Percentiles rank a stretch among this genome's conserved stretches.
Conservation (phyloP, 1,139 yeast species). For the Saccharomycopsis crataegensis region DNA sequence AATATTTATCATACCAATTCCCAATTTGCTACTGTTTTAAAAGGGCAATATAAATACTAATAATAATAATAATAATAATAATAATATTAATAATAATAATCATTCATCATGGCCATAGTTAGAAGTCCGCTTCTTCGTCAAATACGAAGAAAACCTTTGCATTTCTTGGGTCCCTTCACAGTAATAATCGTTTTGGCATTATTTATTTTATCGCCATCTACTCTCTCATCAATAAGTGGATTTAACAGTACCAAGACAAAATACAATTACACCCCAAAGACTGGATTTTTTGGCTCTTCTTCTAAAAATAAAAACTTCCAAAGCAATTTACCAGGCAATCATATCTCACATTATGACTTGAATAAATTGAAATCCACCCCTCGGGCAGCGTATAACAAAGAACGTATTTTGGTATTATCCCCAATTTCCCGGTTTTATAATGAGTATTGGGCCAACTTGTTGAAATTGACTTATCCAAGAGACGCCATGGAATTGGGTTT, state of each 20-base stretch:
- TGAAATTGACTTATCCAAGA: constrained; percentile 73
- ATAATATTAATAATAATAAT: neutral
- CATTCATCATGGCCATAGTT: neutral
- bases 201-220: constrained; percentile 33
- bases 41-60: too few species aligned
- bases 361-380: constrained; percentile 66
- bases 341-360: constrained; percentile 77
- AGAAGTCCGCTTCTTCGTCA: constrained; percentile 38
- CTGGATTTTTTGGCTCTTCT: constrained; percentile 40
- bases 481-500: constrained; percentile 81
- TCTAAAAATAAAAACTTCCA: constrained; percentile 21
- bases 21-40: too few species aligned
- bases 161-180: constrained; percentile 40
- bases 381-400: constrained; percentile 64
- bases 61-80: too few species aligned
- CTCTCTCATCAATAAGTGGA: constrained; percentile 6
- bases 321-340: constrained; percentile 62
- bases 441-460: constrained; percentile 80
- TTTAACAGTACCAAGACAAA: constrained; percentile 26
- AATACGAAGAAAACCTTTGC: constrained; percentile 54
- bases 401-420: constrained; percentile 74
- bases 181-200: constrained; percentile 37
- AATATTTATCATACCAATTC: too few species aligned
- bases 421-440: constrained; percentile 84
- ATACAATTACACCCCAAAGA: constrained; percentile 45